Evolutionary conservation across 345 rosid species (phyloP).

Genomic region (sweet orange (Citrus sinensis)): DVS_A1.0 CM039164.1:22509001-22509500

Average conservation of each 20-base stretch:
- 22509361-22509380: background rate
- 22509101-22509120: conserved; percentile 87
- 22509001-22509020: conserved; percentile 69
- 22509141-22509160: conserved; percentile 72
- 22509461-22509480: conserved; percentile 14
- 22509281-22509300: background rate
- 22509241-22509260: conserved; percentile 78
- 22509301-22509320: background rate
- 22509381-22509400: background rate
- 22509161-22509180: conserved; percentile 51
- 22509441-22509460: background rate
- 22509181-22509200: conserved; percentile 59
- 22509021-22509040: conserved; percentile 65
- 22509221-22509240: conserved; percentile 74
- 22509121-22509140: conserved; percentile 74
- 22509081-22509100: conserved; percentile 69
- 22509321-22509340: background rate
- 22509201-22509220: conserved; percentile 71
- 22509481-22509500: conserved; percentile 33
- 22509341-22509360: background rate
- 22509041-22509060: conserved; percentile 79
- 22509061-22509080: conserved; percentile 92
- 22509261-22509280: conserved; percentile 74
- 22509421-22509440: background rate
- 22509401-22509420: background rate